Base-by-base conservation (phyloP, 331 rosid species). In the Cydonia oblonga region DNA sequence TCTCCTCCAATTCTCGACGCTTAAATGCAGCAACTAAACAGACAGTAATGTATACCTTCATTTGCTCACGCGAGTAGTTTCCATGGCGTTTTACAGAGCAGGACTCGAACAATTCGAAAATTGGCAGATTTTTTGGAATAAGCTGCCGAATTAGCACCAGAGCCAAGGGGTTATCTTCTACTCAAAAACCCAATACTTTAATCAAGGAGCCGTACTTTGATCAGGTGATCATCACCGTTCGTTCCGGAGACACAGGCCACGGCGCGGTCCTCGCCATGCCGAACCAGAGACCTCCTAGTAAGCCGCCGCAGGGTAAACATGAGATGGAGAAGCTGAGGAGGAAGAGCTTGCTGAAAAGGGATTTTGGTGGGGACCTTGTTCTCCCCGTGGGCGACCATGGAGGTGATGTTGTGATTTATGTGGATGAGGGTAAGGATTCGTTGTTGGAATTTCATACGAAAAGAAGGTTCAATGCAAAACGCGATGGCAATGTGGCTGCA, bases 231-330 rank as follows among this genome's bases (percentile, higher is more conserved):
- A 84, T 93, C 71, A 87, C 97, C 35, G 96, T 91, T 68, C 96
- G 98, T 29, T 85, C 91, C 0, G 98, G 97, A 16, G 97, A 89
- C 72, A 96, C 93, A 16, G 98, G 97, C 70, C 96, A 89, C 58
- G 96, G 98, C 28, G 86, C 96, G 14, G 68, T 91, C 20, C 88
- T 88, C 25, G 82, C 10, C 40, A 64, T 84, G 85, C 93, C 88
- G 5, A 66, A 67, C 56, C 81, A 69, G 72, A 74, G 40, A 58
- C 35, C 71, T 8, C 46, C 64, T 3, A 60, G 69, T n/a, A 84
- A 76, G 73, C 29, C 73, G 73, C 32, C 81, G 15, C 83, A 75
- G 59, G 82, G 82, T 40, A 84, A 81, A 70, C 68, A 68, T 7
- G 88, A 81, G 13, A 74, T 75, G 68, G 85, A 86, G 68, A 87